phyloP scores from a whole-genome alignment of 164 flowering plant species.

The grape (Vitis vinifera) region DNA sequence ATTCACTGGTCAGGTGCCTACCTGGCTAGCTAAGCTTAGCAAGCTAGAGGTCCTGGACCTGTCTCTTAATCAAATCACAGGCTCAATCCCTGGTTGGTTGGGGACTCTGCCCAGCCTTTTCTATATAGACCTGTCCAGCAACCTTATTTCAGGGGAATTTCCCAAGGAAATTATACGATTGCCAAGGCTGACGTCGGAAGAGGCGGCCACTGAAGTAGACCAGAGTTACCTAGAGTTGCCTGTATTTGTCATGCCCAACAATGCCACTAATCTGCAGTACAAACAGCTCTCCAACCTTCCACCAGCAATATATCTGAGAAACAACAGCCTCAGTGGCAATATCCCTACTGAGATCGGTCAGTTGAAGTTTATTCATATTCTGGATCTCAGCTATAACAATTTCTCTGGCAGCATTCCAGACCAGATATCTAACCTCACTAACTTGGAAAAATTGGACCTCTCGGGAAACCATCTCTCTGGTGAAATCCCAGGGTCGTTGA shows the following conservation, averaged over 20 bases:
- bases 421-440: slow-evolving; percentile 47
- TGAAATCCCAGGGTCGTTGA: slow-evolving; percentile 53
- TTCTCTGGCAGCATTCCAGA: slow-evolving; percentile 60
- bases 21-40: slow-evolving; percentile 43
- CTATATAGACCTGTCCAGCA: slow-evolving; percentile 56
- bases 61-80: slow-evolving; percentile 47
- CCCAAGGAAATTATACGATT: slow-evolving; percentile 37
- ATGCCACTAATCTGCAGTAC: slow-evolving; percentile 47
- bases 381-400: slow-evolving; percentile 55
- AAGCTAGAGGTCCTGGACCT: slow-evolving; percentile 51
- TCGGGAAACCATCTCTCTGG: slow-evolving; percentile 57
- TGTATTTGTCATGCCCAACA: slow-evolving; percentile 43
- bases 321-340: slow-evolving; percentile 48
- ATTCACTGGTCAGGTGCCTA: slow-evolving; percentile 47
- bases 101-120: slow-evolving; percentile 50
- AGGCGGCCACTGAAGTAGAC: slow-evolving; percentile 19
- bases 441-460: slow-evolving; percentile 55
- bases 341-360: slow-evolving; percentile 61
- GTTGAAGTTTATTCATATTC: slow-evolving; percentile 42
- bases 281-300: slow-evolving; percentile 59
- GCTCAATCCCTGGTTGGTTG: slow-evolving; percentile 56
- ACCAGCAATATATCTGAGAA: slow-evolving; percentile 52
- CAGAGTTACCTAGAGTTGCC: slow-evolving; percentile 49
- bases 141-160: slow-evolving; percentile 46
- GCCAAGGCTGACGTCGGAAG: slow-evolving; percentile 25